Evolutionary conservation across 305 asterid genomes (phyloP), one percentile per base, ranked within the genome.

Genomic region (Plantago coronopus): DNA sequence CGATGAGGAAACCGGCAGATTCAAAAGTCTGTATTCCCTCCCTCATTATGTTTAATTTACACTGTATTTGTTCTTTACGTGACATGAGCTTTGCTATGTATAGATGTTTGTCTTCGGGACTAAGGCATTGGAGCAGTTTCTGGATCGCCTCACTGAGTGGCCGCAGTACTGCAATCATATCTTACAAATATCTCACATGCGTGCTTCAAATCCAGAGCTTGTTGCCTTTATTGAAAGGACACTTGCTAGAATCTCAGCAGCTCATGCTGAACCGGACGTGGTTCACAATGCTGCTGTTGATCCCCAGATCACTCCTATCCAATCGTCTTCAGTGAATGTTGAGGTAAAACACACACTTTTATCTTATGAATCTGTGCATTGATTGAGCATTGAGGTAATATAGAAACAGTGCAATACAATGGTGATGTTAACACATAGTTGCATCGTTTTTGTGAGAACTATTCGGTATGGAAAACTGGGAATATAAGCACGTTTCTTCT

Each of bases 161-260:
- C 99, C 99, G 9, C 99, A 81, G 64, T 94, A 94, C 78, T 88
- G 99, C 83, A 90, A 90, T 76, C 98, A 90, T 77, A 86, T 94
- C 70, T 68, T 90, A 72, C 98, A 90, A 74, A 94, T 94, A 84
- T 88, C 97, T 66, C 99, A 94, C 73, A 64, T 90, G 68, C 97
- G 98, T 67, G 93, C 74, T 61, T 76, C 85, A 31, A 85, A 90
- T 68, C 51, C 82, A 45, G 95, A 90, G 18, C 88, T 94, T 73
- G 89, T 88, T 65, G 71, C 77, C 37, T 80, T 72, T 62, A 77
- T 88, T 70, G 96, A 94, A 70, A 70, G 76, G 71, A 82, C 93
- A 53, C 96, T 94, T 62, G 80, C 72, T 56, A 78, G 78, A 71
- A 78, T 79, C 48, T 85, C 97, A 48, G 84, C 89, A n/a, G 76